Conservation (phyloP, 495 filamentous ascomycete species). For the Diplogelasinospora grovesii region DNA sequence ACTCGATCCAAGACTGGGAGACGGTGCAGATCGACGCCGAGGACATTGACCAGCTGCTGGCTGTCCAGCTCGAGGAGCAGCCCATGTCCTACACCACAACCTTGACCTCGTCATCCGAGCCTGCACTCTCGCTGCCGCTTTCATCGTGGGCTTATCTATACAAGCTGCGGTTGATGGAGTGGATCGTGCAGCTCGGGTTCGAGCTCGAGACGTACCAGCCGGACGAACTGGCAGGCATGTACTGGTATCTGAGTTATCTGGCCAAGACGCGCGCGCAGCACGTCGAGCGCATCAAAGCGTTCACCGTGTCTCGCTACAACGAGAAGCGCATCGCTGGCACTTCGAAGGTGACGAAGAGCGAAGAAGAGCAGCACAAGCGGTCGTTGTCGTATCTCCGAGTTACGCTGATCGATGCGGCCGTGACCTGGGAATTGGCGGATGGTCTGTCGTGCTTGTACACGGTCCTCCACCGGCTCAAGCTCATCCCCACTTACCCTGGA, state of each 20-base stretch:
- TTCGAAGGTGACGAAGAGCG: too few relatives aligned
- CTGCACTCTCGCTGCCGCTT: slow-evolving; percentile 56
- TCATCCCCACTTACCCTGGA: slow-evolving; percentile 52
- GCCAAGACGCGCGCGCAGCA: slow-evolving; percentile 50
- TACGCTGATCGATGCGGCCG: slow-evolving; percentile 59
- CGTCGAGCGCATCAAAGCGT: slow-evolving; percentile 64
- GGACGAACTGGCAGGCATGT: slow-evolving; percentile 85
- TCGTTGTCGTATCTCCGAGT: slow-evolving; percentile 54
- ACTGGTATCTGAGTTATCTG: slow-evolving; percentile 68
- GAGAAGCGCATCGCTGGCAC: slow-evolving; percentile 13
- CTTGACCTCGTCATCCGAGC: slow-evolving; percentile 21
- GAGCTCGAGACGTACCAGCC: slow-evolving; percentile 84
- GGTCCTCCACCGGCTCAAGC: slow-evolving; percentile 51
- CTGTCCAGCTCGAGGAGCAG: slow-evolving; percentile 53
- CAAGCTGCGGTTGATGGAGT: slow-evolving; percentile 80
- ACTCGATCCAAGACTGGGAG: slow-evolving; percentile 78
- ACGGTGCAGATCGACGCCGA: slow-evolving; percentile 77
- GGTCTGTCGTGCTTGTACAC: slow-evolving; percentile 61
- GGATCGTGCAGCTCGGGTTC: slow-evolving; percentile 90
- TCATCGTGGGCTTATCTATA: slow-evolving; percentile 86
- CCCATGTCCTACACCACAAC: slow-evolving; percentile 36
- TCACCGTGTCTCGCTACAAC: slow-evolving; percentile 36
- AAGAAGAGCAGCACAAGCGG: slow-evolving; percentile 42
- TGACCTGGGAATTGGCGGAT: slow-evolving; percentile 63
- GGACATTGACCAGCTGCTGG: slow-evolving; percentile 68